phyloP scores from a whole-genome alignment of 1,139 yeast species.

The Suhomyces coccinellae region DNA sequence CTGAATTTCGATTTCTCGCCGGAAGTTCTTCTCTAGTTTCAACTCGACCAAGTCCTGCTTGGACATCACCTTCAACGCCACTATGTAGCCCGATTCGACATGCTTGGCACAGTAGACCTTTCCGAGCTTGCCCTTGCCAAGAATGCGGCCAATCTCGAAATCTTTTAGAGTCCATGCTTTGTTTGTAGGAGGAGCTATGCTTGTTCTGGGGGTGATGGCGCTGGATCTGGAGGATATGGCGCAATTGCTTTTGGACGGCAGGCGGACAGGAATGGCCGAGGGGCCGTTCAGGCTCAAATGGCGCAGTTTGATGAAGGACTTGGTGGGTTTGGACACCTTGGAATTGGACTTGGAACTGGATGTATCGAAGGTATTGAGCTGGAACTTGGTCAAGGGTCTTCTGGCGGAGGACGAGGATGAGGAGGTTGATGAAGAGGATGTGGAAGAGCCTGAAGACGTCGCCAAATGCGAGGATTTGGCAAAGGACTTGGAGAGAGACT shows the following conservation, averaged over 20 bases:
- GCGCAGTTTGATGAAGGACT: conserved; percentile 9
- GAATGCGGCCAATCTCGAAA: conserved; percentile 82
- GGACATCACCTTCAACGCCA: conserved; percentile 90
- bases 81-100: conserved; percentile 69
- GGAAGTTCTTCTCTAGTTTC: conserved; percentile 82
- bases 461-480: conserved; percentile 3
- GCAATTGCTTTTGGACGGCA: conserved; percentile 9
- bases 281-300: conserved; percentile 3
- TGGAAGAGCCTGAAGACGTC: conserved; percentile 11
- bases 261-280: conserved; percentile 3
- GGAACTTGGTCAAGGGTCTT: conserved; percentile 21
- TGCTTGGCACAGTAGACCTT: conserved; percentile 88
- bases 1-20: conserved; percentile 91
- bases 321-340: conserved; percentile 6
- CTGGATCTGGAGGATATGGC: background rate
- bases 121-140: conserved; percentile 94
- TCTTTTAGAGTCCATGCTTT: conserved; percentile 44
- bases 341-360: conserved; percentile 1
- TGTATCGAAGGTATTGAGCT: conserved; percentile 20
- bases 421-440: background rate
- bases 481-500: conserved; percentile 15
- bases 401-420: conserved; percentile 5
- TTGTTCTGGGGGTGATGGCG: background rate
- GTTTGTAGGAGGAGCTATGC: conserved; percentile 3
- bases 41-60: conserved; percentile 73